Conservation (phyloP, 2,329 filamentous ascomycete genomes). For the Thelonectria olida region DNA sequence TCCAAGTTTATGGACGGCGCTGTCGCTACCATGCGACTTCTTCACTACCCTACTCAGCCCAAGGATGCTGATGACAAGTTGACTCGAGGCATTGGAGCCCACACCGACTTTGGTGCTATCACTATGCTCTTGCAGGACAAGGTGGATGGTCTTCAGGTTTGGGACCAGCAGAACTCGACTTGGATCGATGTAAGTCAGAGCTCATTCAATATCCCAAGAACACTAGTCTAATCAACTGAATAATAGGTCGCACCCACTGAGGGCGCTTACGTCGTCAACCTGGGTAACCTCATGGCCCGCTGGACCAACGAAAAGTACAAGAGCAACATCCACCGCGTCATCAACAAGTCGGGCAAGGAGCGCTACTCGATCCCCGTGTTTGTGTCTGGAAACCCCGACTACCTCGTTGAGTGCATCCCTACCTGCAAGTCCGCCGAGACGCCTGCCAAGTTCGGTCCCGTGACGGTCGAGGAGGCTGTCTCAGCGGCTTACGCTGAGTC, state of each 20-base stretch:
- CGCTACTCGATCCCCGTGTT: constrained; percentile 67
- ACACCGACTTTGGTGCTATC: constrained; percentile 66
- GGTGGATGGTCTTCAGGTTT: constrained; percentile 61
- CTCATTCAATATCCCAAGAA: neutral
- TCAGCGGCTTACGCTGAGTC: constrained; percentile 46
- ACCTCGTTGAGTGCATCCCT: constrained; percentile 45
- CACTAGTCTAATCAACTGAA: constrained; percentile 4
- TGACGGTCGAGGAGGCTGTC: constrained; percentile 46
- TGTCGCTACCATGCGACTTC: constrained; percentile 54
- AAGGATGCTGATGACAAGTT: constrained; percentile 44
- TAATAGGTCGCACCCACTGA: constrained; percentile 52
- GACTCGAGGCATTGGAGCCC: constrained; percentile 55
- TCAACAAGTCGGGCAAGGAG: constrained; percentile 59
- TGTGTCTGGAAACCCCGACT: constrained; percentile 62
- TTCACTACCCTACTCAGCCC: constrained; percentile 59
- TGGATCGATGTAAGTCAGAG: constrained; percentile 50
- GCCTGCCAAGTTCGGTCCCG: constrained; percentile 42
- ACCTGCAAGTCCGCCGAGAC: constrained; percentile 39
- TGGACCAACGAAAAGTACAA: constrained; percentile 64
- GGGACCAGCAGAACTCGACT: constrained; percentile 51
- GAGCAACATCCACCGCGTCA: constrained; percentile 63
- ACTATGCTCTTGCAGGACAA: constrained; percentile 64
- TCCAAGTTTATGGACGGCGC: constrained; percentile 54
- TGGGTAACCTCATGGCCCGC: constrained; percentile 58
- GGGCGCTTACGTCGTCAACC: constrained; percentile 61